phyloP scores from a whole-genome alignment of 2,329 filamentous ascomycete genomes.

The Colletotrichum eleusines region DNA sequence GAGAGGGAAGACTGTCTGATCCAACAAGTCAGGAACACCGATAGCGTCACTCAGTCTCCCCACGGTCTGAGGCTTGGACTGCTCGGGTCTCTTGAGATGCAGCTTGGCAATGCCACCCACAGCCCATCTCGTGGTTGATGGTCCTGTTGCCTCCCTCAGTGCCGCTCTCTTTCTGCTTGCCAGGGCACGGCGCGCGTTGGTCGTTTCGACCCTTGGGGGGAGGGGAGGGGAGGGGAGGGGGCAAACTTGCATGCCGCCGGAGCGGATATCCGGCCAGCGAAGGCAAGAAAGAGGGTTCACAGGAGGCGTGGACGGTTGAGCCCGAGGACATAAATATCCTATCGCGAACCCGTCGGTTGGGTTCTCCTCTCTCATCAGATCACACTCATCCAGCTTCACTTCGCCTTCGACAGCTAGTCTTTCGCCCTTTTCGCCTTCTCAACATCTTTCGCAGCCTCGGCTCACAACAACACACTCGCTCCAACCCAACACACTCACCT shows the following conservation, averaged over 20 bases:
- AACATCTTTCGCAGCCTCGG: slow-evolving; percentile 34
- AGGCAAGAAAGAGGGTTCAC: slow-evolving; percentile 20
- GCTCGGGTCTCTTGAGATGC: slow-evolving; percentile 38
- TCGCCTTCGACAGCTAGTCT: slow-evolving; percentile 42
- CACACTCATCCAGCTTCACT: slow-evolving; percentile 36
- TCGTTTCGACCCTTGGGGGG: slow-evolving; percentile 34
- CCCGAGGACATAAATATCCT: slow-evolving; percentile 40
- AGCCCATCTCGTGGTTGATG: slow-evolving; percentile 23
- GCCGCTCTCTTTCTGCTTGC: slow-evolving; percentile 22
- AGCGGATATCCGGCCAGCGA: slow-evolving; percentile 35
- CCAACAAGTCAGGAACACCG: slow-evolving; percentile 13
- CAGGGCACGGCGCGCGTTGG: slow-evolving; percentile 28
- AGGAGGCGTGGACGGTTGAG: slow-evolving; percentile 15
- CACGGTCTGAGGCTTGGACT: slow-evolving; percentile 40
- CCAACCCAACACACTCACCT: too few species aligned
- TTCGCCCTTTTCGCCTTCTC: slow-evolving; percentile 25
- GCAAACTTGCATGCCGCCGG: slow-evolving; percentile 19
- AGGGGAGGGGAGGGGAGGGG: too few species aligned
- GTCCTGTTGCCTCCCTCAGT: slow-evolving; percentile 24
- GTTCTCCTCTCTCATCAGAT: slow-evolving; percentile 29
- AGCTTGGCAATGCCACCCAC: slow-evolving; percentile 37
- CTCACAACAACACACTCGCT: slow-evolving; percentile 34
- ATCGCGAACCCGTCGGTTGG: slow-evolving; percentile 36
- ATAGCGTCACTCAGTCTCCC: slow-evolving; percentile 34
- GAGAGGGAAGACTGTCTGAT: not conserved